These are phyloP conservation scores for Laetiporus sulphureus DNA, from an alignment of 1,284 basidiomycete genomes.

Conservation along the genomic window DNA sequence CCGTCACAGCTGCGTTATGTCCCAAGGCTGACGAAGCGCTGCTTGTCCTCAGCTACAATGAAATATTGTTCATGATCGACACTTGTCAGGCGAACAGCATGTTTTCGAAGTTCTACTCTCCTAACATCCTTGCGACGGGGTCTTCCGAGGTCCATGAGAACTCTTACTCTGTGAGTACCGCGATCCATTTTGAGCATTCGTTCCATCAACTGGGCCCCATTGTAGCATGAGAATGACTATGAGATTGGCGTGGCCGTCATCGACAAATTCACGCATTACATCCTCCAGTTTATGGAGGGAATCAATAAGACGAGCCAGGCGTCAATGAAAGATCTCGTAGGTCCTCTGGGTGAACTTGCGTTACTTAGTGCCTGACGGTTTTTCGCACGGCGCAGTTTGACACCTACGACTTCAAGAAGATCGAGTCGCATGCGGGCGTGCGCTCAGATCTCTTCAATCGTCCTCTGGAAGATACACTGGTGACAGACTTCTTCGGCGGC, in stretches of 20 bases:
- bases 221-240: slow-evolving; percentile 83
- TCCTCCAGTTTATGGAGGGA: slow-evolving; percentile 87
- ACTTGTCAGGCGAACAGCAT: slow-evolving; percentile 98
- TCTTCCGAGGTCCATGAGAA: slow-evolving; percentile 86
- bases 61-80: slow-evolving; percentile 97
- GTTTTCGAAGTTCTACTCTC: slow-evolving; percentile 93
- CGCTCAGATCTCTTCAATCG: slow-evolving; percentile 79
- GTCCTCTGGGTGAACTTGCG: slow-evolving; percentile 25
- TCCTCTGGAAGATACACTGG: slow-evolving; percentile 60
- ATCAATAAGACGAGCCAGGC: slow-evolving; percentile 85
- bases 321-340: slow-evolving; percentile 81
- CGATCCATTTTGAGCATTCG: not conserved
- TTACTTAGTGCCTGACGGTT: not conserved
- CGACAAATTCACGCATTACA: slow-evolving; percentile 90
- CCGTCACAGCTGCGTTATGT: no score
- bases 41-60: slow-evolving; percentile 93
- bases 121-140: slow-evolving; percentile 92
- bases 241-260: slow-evolving; percentile 96
- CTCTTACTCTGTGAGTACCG: slow-evolving; percentile 80
- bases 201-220: not conserved
- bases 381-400: slow-evolving; percentile 70
- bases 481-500: slow-evolving; percentile 96
- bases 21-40: no score
- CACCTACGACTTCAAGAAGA: slow-evolving; percentile 67
- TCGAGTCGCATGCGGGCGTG: slow-evolving; percentile 84